These are phyloP conservation scores for Kodamaea laetipori DNA, from an alignment of 805 yeast genomes.

Conservation along the genomic window DNA sequence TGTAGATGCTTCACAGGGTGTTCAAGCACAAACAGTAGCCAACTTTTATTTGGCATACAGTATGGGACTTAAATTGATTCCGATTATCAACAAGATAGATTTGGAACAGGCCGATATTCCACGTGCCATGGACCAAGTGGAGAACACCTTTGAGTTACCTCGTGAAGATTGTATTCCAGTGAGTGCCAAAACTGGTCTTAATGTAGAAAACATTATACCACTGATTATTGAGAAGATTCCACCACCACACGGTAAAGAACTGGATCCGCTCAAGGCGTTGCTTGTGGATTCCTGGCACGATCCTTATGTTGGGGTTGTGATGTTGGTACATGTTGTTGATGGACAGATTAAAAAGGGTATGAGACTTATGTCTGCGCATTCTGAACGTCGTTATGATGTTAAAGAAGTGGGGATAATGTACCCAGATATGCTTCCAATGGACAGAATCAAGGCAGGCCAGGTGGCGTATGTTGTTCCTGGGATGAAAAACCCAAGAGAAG, in stretches of 20 bases:
- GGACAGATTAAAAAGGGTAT: constrained; percentile 76
- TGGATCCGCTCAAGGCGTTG: constrained; percentile 65
- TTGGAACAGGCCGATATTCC: constrained; percentile 84
- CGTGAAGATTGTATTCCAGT: constrained; percentile 75
- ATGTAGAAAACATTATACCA: constrained; percentile 79
- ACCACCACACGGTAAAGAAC: constrained; percentile 61
- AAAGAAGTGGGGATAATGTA: constrained; percentile 95
- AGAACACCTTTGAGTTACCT: constrained; percentile 76
- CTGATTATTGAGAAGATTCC: constrained; percentile 81
- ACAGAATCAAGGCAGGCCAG: constrained; percentile 78
- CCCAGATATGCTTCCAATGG: constrained; percentile 77
- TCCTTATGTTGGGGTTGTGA: constrained; percentile 84
- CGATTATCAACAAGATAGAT: constrained; percentile 91
- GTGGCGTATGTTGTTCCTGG: constrained; percentile 96
- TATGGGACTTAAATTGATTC: constrained; percentile 76
- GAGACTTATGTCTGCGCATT: constrained; percentile 75
- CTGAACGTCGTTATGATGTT: constrained; percentile 75
- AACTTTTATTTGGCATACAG: constrained; percentile 89
- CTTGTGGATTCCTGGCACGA: constrained; percentile 99
- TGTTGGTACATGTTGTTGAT: constrained; percentile 81
- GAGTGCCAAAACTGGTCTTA: constrained; percentile 88
- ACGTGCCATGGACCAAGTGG: constrained; percentile 81
- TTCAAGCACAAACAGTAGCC: constrained; percentile 98
- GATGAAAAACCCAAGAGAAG: constrained; percentile 84
- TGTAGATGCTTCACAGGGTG: constrained; percentile 95